Conservation (phyloP, 1,284 basidiomycete genomes). For the Ganoderma lucidum region DNA sequence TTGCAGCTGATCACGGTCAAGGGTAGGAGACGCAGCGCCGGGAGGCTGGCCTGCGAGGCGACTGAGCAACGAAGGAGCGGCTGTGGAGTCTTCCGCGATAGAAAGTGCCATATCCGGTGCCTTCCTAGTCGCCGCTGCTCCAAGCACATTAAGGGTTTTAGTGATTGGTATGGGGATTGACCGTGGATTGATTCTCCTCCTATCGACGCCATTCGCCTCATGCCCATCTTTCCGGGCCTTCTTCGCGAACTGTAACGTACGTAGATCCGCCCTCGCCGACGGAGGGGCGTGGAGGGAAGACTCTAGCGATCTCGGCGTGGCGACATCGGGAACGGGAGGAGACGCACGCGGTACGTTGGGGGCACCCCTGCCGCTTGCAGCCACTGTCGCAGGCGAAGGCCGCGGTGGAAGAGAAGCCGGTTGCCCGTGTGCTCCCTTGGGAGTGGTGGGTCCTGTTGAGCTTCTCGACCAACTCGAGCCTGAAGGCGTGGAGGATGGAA, state of each 20-base stretch:
- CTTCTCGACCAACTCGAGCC: conserved; percentile 12
- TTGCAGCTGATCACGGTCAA: conserved; percentile 15
- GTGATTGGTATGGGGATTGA: not conserved
- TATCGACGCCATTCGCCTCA: conserved; percentile 1
- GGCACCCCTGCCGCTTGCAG: conserved; percentile 13
- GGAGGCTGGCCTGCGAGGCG: conserved; percentile 42
- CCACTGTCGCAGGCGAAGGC: conserved; percentile 16
- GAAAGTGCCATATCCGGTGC: not conserved
- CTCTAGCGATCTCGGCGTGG: not conserved
- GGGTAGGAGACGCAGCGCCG: not conserved
- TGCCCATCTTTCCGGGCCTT: conserved; percentile 39
- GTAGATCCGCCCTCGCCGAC: conserved; percentile 22
- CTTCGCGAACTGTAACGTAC: conserved; percentile 43
- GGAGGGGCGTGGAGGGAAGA: conserved; percentile 5
- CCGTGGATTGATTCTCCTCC: not conserved
- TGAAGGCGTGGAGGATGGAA: conserved; percentile 16
- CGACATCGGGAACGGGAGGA: conserved; percentile 7
- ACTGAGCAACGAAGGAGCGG: conserved; percentile 51
- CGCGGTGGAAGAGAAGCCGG: conserved; percentile 27
- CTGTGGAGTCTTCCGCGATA: conserved; percentile 34
- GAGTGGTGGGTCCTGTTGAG: conserved; percentile 1
- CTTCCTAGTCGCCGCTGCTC: conserved; percentile 2
- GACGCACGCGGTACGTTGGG: conserved; percentile 16
- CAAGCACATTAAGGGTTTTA: not conserved
- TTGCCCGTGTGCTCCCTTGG: conserved; percentile 6